phyloP scores from a whole-genome alignment of 2,329 filamentous ascomycete genomes.

The Penicillium nordicum region DNA sequence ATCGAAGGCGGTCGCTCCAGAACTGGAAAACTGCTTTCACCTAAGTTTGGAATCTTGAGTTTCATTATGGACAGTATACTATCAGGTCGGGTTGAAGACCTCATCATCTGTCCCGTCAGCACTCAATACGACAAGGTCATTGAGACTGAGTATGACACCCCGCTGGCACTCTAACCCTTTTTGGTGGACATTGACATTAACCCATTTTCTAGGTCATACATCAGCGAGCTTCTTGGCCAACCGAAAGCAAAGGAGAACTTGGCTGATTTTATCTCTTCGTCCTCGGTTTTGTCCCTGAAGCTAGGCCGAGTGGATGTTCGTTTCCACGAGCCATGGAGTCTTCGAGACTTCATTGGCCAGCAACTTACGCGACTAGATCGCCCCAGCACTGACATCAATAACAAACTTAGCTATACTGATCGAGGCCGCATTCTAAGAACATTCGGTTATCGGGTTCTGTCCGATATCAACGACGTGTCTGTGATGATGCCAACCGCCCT shows the following conservation, averaged over 20 bases:
- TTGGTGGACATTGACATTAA: constrained; percentile 10
- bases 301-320: constrained; percentile 90
- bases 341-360: constrained; percentile 74
- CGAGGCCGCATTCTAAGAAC: constrained; percentile 75
- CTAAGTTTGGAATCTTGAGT: constrained; percentile 91
- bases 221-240: constrained; percentile 86
- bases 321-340: constrained; percentile 94
- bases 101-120: constrained; percentile 90
- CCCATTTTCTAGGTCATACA: constrained; percentile 64
- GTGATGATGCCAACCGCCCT: constrained; percentile 98
- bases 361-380: constrained; percentile 60
- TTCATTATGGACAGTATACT: constrained; percentile 89
- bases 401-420: constrained; percentile 49
- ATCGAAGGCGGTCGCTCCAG: constrained; percentile 91
- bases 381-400: constrained; percentile 34
- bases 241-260: constrained; percentile 96
- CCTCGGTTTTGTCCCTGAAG: constrained; percentile 81
- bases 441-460: constrained; percentile 85
- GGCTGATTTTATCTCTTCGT: constrained; percentile 80
- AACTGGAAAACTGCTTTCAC: constrained; percentile 87
- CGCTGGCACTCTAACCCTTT: neutral
- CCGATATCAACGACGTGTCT: constrained; percentile 91
- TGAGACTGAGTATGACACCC: constrained; percentile 66
- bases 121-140: constrained; percentile 99
- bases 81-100: constrained; percentile 82